These are phyloP conservation scores for Linnemannia schmuckeri DNA, from an alignment of 192 early-diverging fungal genomes.

Conservation along the genomic window DNA sequence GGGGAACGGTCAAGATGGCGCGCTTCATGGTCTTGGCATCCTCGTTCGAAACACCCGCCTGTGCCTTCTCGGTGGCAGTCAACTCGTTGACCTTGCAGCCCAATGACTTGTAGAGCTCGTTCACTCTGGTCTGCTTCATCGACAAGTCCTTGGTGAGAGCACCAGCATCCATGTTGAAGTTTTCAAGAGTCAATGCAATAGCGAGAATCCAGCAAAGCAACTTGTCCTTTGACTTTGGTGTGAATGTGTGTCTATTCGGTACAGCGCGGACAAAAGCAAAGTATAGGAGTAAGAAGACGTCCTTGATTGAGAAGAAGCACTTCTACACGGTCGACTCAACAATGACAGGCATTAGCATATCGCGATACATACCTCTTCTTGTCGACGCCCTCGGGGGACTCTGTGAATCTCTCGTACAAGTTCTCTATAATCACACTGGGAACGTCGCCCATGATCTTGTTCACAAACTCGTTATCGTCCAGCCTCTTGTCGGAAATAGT, in stretches of 20 bases:
- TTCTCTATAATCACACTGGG: constrained; percentile 70
- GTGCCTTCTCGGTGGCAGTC: constrained; percentile 48
- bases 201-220: constrained; percentile 83
- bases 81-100: constrained; percentile 61
- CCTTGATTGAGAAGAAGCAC: not conserved
- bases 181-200: constrained; percentile 78
- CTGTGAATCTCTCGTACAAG: constrained; percentile 76
- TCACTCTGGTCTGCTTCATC: constrained; percentile 59
- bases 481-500: constrained; percentile 58
- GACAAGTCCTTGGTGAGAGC: constrained; percentile 76
- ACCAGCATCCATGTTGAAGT: constrained; percentile 74
- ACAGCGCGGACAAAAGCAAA: not conserved
- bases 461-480: constrained; percentile 60
- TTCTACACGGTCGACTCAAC: not conserved
- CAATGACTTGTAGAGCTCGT: constrained; percentile 58
- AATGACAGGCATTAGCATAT: not conserved
- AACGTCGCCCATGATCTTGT: constrained; percentile 63
- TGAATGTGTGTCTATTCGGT: constrained; percentile 57
- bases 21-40: constrained; percentile 33
- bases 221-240: constrained; percentile 77
- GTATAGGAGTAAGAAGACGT: not conserved
- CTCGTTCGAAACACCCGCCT: constrained; percentile 16
- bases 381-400: constrained; percentile 56
- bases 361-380: constrained; percentile 56
- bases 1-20: constrained; percentile 51